Evolutionary conservation across 305 asterid species (phyloP).

Genomic region (Rubia tinctorum): DNA sequence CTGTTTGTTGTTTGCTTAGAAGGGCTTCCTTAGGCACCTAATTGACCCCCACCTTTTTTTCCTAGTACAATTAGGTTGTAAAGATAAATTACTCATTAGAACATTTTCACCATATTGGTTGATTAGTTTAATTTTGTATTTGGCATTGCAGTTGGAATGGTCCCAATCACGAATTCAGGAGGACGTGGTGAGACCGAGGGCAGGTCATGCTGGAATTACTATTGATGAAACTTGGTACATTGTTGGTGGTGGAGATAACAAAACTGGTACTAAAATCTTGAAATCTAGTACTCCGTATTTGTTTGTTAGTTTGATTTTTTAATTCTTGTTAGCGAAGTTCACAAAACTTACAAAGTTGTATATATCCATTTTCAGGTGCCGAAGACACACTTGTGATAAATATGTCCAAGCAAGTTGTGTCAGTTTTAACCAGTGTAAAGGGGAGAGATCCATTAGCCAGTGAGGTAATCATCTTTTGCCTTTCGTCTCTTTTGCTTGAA

Average conservation of each 20-base stretch:
- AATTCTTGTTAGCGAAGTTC: neutral
- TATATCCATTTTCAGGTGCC: conserved; percentile 62
- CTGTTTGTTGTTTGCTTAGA: neutral
- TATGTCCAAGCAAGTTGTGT: conserved; percentile 78
- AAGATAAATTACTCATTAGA: neutral
- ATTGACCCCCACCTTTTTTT: neutral
- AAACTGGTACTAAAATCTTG: conserved; percentile 46
- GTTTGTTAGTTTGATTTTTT: conserved; percentile 9
- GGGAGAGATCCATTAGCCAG: conserved; percentile 94
- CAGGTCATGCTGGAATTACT: conserved; percentile 90
- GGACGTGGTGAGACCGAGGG: conserved; percentile 71
- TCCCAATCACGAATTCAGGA: conserved; percentile 87
- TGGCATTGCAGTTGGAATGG: conserved; percentile 86
- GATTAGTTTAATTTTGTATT: neutral
- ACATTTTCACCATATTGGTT: conserved; percentile 1
- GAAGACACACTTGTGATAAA: conserved; percentile 71
- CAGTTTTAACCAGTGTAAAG: conserved; percentile 69
- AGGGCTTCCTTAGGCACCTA: neutral
- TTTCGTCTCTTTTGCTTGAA: conserved; percentile 1
- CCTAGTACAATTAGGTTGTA: neutral
- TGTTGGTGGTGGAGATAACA: conserved; percentile 98
- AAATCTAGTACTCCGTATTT: neutral
- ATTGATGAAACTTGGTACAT: conserved; percentile 87
- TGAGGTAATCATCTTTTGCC: conserved; percentile 56
- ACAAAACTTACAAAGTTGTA: neutral